Evolutionary conservation across 495 filamentous ascomycete species (phyloP), one percentile per base, ranked within the genome.

Genomic region (Cairneyella variabilis): DNA sequence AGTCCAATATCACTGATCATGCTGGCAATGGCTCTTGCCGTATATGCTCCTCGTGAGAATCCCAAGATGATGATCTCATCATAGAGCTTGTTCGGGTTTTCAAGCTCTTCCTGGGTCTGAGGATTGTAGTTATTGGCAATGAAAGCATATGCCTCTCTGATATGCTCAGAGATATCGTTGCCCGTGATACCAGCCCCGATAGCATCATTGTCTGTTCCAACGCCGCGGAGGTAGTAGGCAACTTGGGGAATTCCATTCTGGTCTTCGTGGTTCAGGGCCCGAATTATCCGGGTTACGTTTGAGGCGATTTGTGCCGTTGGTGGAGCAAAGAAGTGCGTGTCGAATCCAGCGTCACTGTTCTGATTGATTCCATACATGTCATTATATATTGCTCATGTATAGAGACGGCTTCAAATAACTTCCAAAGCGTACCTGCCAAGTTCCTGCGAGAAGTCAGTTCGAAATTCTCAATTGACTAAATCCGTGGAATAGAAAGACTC

Each of bases 1-100:
- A 89, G 65, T 0, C 85, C 85, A 2, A 88, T 65, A 38, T 77
- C 70, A 3, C 68, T 71, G 41, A 89, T 80, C 65, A 88, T 68
- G 8, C 80, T 79, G 28, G 79, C 78, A 39, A 88, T 79, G 27
- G 75, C 78, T 48, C 86, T 73, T 1, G 83, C 84, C 0, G 85
- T 88, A 58, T 83, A 90, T n/a, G 85, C 84, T 8, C 86, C 84
- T 2, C 86, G 75, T 22, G 84, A 88, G 68, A 89, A 90, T 8
- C 85, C 86, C 21, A 88, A 54, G 21, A 90, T 71, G 48, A 88
- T 72, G 38, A 89, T 86, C 56, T 89, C 83, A 59, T 89, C 85
- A 10, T 81, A 78, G 18, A 78, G 75, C 32, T 76, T 68, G 5
- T 16, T 53, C 8, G 18, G n/a, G 26, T 57, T 49, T 6, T 22